Base-by-base conservation (phyloP, 305 asterid species). In the Caryopteris hybrid region DNA sequence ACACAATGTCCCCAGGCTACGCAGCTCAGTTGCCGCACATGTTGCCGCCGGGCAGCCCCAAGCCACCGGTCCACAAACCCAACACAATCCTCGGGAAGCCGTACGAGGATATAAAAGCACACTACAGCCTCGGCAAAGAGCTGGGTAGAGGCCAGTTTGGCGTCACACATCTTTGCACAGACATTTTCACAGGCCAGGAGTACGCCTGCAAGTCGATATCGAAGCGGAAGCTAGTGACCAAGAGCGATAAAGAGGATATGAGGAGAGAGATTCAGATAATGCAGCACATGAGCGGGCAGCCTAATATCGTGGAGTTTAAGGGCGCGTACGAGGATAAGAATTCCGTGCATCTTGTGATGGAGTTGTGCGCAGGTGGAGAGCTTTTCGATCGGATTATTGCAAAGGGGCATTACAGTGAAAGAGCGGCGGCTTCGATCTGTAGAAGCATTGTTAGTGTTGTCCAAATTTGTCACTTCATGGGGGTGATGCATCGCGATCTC, bases 221-320 rank as follows among this genome's bases (percentile, higher is more conserved):
- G 5, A 92, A 92, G 68, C 81, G 64, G 83, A 92, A 89, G 74
- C 88, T 92, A 0, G 84, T 84, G 4, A 84, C 88, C n/a, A 83
- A 58, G 74, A 76, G 79, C 22, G 98, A 92, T 53, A 88, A 80
- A 17, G 96, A 84, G 74, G 98, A 92, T 34, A 86, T 89, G 96
- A 72, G 82, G 80, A 79, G 98, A 25, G 98, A 92, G 79, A 74
- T 89, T 68, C 90, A 86, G 87, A 67, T 92, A 13, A 88, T 92
- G 98, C 96, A 92, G 81, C 98, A 92, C 42, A 45, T 92, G 81
- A 86, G 89, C 34, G 96, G 98, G 9, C 98, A 92, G 68, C 81
- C 91, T 4, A 92, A 89, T 61, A 78, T 92, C 45, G 98, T 89
- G 75, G n/a, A n/a, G n/a, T n/a, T n/a, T n/a, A n/a, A n/a, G n/a